Percentiles rank a stretch among this genome's conserved stretches.
Conservation (phyloP, 1,139 yeast genomes). For the Blastobotrys indianensis region DNA sequence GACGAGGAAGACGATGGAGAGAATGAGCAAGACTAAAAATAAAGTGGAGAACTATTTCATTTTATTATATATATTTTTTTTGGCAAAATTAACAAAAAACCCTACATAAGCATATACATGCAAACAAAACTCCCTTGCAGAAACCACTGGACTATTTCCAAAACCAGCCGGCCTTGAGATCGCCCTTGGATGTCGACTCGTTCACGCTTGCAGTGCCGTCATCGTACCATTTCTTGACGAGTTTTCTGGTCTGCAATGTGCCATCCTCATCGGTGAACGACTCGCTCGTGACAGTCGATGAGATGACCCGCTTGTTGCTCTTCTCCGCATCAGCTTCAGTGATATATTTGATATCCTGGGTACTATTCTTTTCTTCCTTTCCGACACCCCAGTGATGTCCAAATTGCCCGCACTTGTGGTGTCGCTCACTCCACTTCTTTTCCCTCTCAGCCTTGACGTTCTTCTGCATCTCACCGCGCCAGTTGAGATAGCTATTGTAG, state of each 20-base stretch:
- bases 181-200: constrained; percentile 21
- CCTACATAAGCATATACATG: not conserved
- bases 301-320: constrained; percentile 40
- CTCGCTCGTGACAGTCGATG: constrained; percentile 45
- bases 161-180: constrained; percentile 26
- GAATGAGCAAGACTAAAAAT: constrained; percentile 13
- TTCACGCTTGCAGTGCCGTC: constrained; percentile 55
- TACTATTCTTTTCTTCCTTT: constrained; percentile 18
- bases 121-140: not conserved
- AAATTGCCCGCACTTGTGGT: constrained; percentile 1
- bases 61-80: not conserved
- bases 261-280: constrained; percentile 45
- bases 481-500: constrained; percentile 58
- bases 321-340: constrained; percentile 26
- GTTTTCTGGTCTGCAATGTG: constrained; percentile 48
- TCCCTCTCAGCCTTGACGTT: constrained; percentile 34
- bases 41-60: not conserved
- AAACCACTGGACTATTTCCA: constrained; percentile 26
- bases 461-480: constrained; percentile 56
- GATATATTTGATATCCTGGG: constrained; percentile 20
- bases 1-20: constrained; percentile 29
- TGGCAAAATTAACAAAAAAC: too few relatives aligned
- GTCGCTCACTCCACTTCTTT: constrained; percentile 11
- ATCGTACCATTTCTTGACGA: constrained; percentile 48
- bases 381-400: not conserved